These are phyloP conservation scores for Ophiobolus disseminans DNA, from an alignment of 2,329 filamentous ascomycete species.

Conservation along the genomic window DNA sequence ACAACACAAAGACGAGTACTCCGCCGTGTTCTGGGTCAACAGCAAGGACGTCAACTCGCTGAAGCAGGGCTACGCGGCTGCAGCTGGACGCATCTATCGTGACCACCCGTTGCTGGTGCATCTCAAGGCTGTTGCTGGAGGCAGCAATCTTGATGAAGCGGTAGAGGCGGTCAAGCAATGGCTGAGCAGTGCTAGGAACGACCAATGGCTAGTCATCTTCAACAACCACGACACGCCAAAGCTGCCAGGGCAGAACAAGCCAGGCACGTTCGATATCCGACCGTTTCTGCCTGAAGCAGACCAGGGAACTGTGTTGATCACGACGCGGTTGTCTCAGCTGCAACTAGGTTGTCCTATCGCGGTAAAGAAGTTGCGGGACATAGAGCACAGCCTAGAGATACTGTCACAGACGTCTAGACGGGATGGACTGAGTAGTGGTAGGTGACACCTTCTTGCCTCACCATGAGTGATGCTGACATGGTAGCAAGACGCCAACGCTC, in stretches of 20 bases:
- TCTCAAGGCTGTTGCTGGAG: not conserved
- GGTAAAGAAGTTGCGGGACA: constrained; percentile 6
- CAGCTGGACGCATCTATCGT: not conserved
- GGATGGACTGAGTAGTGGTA: constrained; percentile 4
- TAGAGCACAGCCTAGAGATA: constrained; percentile 10
- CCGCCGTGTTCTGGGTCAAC: not conserved
- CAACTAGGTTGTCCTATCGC: constrained; percentile 3
- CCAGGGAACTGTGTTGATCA: constrained; percentile 5
- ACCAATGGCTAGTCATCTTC: too few species aligned
- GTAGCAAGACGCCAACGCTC: constrained; percentile 40
- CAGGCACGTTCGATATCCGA: constrained; percentile 41
- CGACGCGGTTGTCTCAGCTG: constrained; percentile 10
- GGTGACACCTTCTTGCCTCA: not conserved
- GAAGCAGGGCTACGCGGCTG: not conserved
- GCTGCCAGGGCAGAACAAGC: too few species aligned
- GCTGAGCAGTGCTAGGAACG: too few species aligned
- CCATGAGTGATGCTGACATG: not conserved
- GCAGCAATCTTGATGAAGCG: not conserved
- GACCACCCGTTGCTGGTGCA: not conserved
- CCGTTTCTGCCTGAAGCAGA: constrained; percentile 1
- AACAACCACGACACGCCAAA: too few species aligned
- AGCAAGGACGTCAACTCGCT: not conserved
- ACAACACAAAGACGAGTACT: not conserved
- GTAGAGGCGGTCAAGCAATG: not conserved
- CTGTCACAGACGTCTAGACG: constrained; percentile 7